Evolutionary conservation across 371 early-diverging fungal genomes (phyloP), one percentile per base, ranked within the genome.

Genomic region (Mucor irregularis): DNA sequence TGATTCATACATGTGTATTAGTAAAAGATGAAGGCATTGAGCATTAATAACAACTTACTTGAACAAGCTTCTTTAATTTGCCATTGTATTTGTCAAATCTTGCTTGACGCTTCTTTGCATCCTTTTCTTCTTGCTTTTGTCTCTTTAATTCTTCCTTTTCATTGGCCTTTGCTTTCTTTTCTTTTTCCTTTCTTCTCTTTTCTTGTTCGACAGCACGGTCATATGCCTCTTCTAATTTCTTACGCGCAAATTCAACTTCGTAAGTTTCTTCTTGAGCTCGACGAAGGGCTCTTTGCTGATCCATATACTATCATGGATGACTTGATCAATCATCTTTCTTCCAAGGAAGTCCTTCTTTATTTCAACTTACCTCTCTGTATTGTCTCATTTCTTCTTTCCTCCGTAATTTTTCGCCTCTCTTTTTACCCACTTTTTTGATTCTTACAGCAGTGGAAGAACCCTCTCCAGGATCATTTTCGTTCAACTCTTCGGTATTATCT

Each of bases 321-420:
- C 19, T n/a, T 17, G n/a, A 10, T 35, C 14, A 9, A 14, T 35
- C 14, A 13, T 9, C 14, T 5, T 24, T 19, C 4, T 38, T 17
- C 13, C 10, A 34, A 38, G n/a, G n/a, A 19, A 17, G 17, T 38
- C 19, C 17, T 21, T 21, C 24, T 21, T 17, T 21, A 16, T 5
- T n/a, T n/a, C n/a, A n/a, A n/a, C 10, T 13, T 42, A 42, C 42
- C 42, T 80, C 81, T 29, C 68, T 67, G 49, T 82, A 82, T 21
- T 76, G 79, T 40, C 83, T 67, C 78, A 73, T 78, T 29, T 78
- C 75, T 48, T 82, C 81, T 47, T 80, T 82, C 54, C 79, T 63
- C 22, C 62, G 66, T 29, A 82, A 33, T 44, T 77, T 80, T 38
- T 80, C 78, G 0, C 78, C 83, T 53, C 71, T 63, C 49, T 82